A percentile compares a stretch with the other conserved stretches of the same genome.
These are phyloP conservation scores for Xanthoconium purpureum DNA, from an alignment of 768 basidiomycete species.

Conservation along the genomic window DNA sequence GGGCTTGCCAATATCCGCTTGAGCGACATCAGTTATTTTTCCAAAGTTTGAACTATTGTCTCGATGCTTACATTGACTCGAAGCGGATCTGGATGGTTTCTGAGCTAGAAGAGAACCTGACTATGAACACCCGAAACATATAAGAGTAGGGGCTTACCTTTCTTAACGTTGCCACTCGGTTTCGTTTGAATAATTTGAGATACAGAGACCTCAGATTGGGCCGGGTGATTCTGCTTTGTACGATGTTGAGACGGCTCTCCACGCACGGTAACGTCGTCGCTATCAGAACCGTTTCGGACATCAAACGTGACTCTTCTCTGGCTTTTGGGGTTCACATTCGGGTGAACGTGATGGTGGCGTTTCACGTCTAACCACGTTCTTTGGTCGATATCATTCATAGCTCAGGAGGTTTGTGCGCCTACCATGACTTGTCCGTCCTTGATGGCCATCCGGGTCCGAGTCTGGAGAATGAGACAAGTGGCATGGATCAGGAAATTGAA, in stretches of 20 bases:
- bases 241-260: conserved; percentile 4
- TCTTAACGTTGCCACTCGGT: not conserved
- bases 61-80: conserved; percentile 14
- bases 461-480: conserved; percentile 5
- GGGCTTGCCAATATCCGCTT: conserved; percentile 12
- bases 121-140: not conserved
- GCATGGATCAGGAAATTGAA: not conserved
- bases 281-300: conserved; percentile 6
- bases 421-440: conserved; percentile 1
- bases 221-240: not conserved
- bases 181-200: not conserved
- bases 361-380: conserved; percentile 3
- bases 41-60: not conserved
- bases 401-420: not conserved
- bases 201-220: not conserved
- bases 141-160: not conserved
- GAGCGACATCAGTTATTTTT: not conserved
- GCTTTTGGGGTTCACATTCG: not conserved
- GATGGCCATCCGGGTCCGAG: conserved; percentile 13
- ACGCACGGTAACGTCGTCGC: conserved; percentile 15
- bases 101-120: conserved; percentile 5
- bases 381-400: not conserved
- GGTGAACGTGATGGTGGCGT: not conserved
- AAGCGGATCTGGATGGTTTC: not conserved
- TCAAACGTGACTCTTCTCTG: conserved; percentile 19